These are phyloP conservation scores for Ceratocystis ficicola DNA, from an alignment of 2,329 filamentous ascomycete species.

Conservation along the genomic window DNA sequence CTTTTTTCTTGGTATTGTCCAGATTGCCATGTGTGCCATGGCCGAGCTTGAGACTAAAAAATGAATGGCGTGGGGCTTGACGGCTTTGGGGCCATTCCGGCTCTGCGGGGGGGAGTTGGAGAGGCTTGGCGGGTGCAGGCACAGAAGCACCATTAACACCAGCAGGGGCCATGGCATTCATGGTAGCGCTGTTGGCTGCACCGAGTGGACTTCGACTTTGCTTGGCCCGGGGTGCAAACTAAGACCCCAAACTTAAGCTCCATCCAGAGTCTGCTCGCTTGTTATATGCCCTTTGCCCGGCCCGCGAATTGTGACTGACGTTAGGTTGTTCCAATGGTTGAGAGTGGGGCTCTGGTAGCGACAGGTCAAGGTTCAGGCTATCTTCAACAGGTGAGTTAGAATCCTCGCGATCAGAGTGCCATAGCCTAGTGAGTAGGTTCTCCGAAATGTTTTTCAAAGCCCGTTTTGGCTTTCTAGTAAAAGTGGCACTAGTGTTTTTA, in stretches of 20 bases:
- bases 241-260: constrained; percentile 16
- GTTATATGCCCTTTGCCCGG: neutral
- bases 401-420: constrained; percentile 1
- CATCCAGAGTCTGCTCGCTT: constrained; percentile 15
- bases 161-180: neutral
- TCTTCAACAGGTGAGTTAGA: neutral
- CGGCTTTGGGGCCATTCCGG: neutral
- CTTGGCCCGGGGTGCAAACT: constrained; percentile 17
- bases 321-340: neutral
- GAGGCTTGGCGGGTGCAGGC: neutral
- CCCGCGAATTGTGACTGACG: neutral
- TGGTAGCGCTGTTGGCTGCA: neutral
- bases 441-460: constrained; percentile 13
- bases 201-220: neutral
- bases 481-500: neutral
- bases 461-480: neutral
- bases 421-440: constrained; percentile 3
- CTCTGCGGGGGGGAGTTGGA: neutral
- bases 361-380: neutral
- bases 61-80: neutral
- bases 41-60: constrained; percentile 9
- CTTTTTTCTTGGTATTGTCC: neutral
- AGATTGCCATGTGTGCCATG: neutral
- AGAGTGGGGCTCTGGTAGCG: neutral
- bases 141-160: neutral